These are phyloP conservation scores for Santalum album DNA, from an alignment of 164 flowering plant genomes.

Conservation along the genomic window DNA sequence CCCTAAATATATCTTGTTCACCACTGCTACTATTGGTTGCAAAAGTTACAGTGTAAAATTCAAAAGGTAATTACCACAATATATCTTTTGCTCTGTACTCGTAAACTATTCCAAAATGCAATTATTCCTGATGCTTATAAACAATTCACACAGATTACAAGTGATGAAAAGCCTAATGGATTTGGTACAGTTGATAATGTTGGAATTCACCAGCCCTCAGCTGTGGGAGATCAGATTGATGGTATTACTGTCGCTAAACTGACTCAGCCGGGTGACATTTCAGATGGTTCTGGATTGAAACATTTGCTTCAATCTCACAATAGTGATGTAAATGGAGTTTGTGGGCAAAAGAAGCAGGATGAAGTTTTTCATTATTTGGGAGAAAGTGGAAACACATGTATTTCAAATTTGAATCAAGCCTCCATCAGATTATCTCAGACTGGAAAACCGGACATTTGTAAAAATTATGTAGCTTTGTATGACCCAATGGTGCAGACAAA, in stretches of 20 bases:
- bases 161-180: constrained; percentile 35
- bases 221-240: constrained; percentile 27
- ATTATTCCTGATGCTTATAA: constrained; percentile 6
- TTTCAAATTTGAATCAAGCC: constrained; percentile 22
- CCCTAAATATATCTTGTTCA: too few species aligned
- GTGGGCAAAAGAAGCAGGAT: constrained; percentile 43
- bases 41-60: too few species aligned
- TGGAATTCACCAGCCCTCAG: constrained; percentile 18
- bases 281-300: constrained; percentile 22
- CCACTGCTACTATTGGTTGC: too few species aligned
- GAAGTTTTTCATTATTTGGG: constrained; percentile 21
- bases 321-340: constrained; percentile 22
- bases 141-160: constrained; percentile 26
- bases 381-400: constrained; percentile 32
- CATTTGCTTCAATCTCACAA: constrained; percentile 22
- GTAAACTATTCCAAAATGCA: neutral
- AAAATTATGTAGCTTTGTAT: constrained; percentile 19
- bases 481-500: constrained; percentile 42
- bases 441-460: constrained; percentile 22
- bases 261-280: constrained; percentile 20
- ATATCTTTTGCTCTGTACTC: neutral
- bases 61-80: neutral
- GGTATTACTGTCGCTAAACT: constrained; percentile 22
- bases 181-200: constrained; percentile 17
- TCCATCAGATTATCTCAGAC: constrained; percentile 29